Evolutionary conservation across 352 stramenopile genomes (phyloP).

Genomic region (Phytopythium sindhum): DNA sequence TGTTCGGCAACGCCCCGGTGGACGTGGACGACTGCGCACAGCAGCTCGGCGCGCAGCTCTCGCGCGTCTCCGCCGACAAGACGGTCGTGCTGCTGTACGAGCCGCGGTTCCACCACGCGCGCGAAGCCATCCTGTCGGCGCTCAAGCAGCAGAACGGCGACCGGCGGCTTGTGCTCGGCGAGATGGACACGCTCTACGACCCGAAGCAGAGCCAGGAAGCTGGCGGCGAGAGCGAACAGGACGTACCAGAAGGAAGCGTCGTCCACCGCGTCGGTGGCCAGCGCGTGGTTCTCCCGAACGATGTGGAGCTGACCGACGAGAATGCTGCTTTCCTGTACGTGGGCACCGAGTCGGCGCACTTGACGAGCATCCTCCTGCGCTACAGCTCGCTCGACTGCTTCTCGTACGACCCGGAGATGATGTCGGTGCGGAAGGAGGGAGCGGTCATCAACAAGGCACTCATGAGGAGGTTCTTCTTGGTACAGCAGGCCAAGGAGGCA

Average conservation of each 20-base stretch:
- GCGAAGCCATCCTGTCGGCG: slow-evolving; percentile 37
- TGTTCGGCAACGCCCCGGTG: slow-evolving; percentile 79
- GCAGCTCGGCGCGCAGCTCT: slow-evolving; percentile 27
- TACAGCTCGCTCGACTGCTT: slow-evolving; percentile 65
- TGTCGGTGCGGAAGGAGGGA: slow-evolving; percentile 48
- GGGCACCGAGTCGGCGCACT: slow-evolving; percentile 66
- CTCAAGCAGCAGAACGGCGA: slow-evolving; percentile 37
- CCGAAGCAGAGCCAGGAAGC: slow-evolving; percentile 27
- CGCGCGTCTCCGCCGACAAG: slow-evolving; percentile 30
- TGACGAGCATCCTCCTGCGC: slow-evolving; percentile 82
- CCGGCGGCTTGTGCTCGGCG: slow-evolving; percentile 45
- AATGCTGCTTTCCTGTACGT: slow-evolving; percentile 66
- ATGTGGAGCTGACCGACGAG: slow-evolving; percentile 33
- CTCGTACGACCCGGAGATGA: slow-evolving; percentile 63
- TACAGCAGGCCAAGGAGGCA: slow-evolving; percentile 93
- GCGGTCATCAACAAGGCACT: slow-evolving; percentile 65
- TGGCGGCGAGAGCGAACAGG: slow-evolving; percentile 11
- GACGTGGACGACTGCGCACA: slow-evolving; percentile 54
- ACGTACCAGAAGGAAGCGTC: background rate
- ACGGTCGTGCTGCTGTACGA: slow-evolving; percentile 91
- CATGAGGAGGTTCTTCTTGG: slow-evolving; percentile 73
- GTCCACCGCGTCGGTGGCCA: slow-evolving; percentile 51
- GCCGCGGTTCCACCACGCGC: slow-evolving; percentile 85
- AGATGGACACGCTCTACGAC: slow-evolving; percentile 73
- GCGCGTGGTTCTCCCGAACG: slow-evolving; percentile 33